phyloP scores from a whole-genome alignment of 148 eudicot species.

The Arbutus unedo region DNA sequence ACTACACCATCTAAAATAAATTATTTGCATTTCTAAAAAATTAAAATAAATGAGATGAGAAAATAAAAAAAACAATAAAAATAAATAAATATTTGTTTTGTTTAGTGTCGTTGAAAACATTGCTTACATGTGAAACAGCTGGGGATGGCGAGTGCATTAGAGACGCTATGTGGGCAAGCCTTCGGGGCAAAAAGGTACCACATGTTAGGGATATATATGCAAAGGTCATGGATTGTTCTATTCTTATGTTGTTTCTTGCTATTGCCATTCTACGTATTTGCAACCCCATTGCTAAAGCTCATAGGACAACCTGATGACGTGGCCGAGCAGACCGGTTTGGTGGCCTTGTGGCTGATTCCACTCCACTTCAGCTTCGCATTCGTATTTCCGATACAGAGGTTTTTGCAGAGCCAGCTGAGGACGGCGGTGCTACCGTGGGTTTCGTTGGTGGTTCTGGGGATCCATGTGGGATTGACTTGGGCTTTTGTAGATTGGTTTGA shows the following conservation, averaged over 20 bases:
- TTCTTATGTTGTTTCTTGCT: constrained; percentile 57
- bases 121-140: constrained; percentile 18
- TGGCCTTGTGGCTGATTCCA: constrained; percentile 52
- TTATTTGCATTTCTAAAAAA: no score
- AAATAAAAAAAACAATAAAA: no score
- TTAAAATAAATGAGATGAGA: no score
- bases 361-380: constrained; percentile 68
- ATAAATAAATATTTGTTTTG: no score
- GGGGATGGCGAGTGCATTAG: constrained; percentile 60
- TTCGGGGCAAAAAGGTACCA: constrained; percentile 45
- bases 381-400: constrained; percentile 47
- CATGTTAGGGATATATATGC: constrained; percentile 55
- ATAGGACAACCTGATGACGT: constrained; percentile 46
- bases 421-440: constrained; percentile 53
- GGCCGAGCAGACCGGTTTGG: constrained; percentile 45
- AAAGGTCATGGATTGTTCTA: constrained; percentile 55
- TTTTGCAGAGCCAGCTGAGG: constrained; percentile 60
- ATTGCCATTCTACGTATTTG: constrained; percentile 47
- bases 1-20: no score
- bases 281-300: constrained; percentile 47
- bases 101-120: no score
- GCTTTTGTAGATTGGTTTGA: constrained; percentile 32
- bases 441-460: constrained; percentile 26
- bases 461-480: constrained; percentile 40
- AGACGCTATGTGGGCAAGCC: constrained; percentile 60